A percentile compares a stretch with the other conserved stretches of the same genome.
These are phyloP conservation scores for Cladophialophora exuberans DNA, from an alignment of 2,329 filamentous ascomycete genomes.

Conservation along the genomic window DNA sequence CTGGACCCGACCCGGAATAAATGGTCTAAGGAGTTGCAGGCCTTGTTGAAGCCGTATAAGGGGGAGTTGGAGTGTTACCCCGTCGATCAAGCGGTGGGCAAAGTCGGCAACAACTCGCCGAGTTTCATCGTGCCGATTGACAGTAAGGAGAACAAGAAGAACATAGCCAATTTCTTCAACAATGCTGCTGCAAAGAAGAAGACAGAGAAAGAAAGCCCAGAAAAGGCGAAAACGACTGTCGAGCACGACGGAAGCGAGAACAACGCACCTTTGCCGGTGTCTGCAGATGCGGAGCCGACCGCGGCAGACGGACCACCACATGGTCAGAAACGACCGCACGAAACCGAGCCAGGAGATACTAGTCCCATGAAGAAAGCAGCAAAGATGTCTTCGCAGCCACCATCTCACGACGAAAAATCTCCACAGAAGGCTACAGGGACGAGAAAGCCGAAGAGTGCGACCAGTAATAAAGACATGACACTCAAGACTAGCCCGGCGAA, in stretches of 20 bases:
- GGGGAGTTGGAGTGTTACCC: conserved; percentile 83
- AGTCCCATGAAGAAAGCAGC: conserved; percentile 24
- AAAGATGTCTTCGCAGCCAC: conserved; percentile 19
- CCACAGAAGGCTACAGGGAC: conserved; percentile 44
- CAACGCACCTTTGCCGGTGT: conserved; percentile 58
- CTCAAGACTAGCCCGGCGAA: conserved; percentile 47
- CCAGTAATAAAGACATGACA: conserved; percentile 54
- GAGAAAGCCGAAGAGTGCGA: conserved; percentile 59
- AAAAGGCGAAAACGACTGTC: conserved; percentile 48
- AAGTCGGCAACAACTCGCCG: conserved; percentile 88
- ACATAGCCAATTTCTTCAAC: conserved; percentile 91
- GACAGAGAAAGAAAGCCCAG: conserved; percentile 35
- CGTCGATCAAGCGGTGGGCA: conserved; percentile 86
- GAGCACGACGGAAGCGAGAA: conserved; percentile 53
- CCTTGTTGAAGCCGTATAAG: conserved; percentile 74
- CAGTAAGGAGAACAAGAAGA: conserved; percentile 85
- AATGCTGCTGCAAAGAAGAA: conserved; percentile 43
- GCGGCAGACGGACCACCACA: conserved; percentile 30
- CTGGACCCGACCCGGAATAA: conserved; percentile 71
- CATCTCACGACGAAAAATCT: conserved; percentile 36
- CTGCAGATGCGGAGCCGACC: conserved; percentile 37
- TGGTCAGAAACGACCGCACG: conserved; percentile 36
- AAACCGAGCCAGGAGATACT: conserved; percentile 22
- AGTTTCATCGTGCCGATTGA: conserved; percentile 80
- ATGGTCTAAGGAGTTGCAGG: conserved; percentile 80